Evolutionary conservation across 495 filamentous ascomycete genomes (phyloP), one percentile per base, ranked within the genome.

Genomic region (Thermothielavioides terrestris): DNA sequence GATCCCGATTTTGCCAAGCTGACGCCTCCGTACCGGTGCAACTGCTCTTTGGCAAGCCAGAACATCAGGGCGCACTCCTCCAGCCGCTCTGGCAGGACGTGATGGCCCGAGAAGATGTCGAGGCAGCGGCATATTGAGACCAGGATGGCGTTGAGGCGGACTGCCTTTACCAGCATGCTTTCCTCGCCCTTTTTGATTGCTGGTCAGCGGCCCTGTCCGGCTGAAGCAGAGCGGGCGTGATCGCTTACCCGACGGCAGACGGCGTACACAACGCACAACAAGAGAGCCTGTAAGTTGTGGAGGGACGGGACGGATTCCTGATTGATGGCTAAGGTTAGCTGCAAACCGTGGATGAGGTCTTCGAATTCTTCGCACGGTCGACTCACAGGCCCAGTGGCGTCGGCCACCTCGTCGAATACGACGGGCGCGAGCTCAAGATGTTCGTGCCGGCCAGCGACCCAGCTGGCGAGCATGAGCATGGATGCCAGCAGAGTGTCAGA

Each of bases 31-130:
- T n/a, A 64, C 61, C 62, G 63, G 25, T 65, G 59, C 7, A 65
- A 36, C 47, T 67, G 60, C 25, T 67, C 64, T 34, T 65, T 53
- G 40, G 54, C 54, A n/a, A 64, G 50, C 64, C 64, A 67, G 45
- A 46, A 27, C n/a, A 21, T 26, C 54, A 60, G 38, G 45, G 59
- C 26, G 11, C 26, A 39, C 5, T 49, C 37, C n/a, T 52, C 57
- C 6, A 44, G 39, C 37, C 49, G 49, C 15, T 64, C 60, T 7
- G 53, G 52, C 18, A 54, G 40, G 14, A 51, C 46, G 15, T 59
- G 54, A 41, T 62, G 56, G 22, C 64, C 62, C 27, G 52, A 65
- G 50, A 67, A 67, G 30, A 67, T 50, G 0, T 57, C 60, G 27
- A 61, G 43, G 45, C 58, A 62, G 4, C 64, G 60, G 50, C 62